Evolutionary conservation across 176 grass and related monocot species (phyloP).

Genomic region (Guadua angustifolia): DNA sequence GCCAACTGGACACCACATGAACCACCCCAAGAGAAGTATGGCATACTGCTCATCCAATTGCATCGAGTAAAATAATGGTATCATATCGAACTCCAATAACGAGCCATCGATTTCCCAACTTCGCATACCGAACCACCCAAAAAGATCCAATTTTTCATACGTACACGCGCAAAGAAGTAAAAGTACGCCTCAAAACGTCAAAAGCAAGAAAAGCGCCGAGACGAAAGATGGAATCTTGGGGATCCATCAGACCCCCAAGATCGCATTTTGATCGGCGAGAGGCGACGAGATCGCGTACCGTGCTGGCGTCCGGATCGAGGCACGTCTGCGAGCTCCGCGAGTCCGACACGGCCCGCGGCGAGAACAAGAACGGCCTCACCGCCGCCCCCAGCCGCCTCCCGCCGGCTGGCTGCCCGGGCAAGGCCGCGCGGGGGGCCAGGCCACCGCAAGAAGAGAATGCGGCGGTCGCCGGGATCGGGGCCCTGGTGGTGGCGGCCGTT

Average conservation of each 20-base stretch:
- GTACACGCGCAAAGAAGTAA: constrained; percentile 7
- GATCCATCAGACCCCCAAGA: neutral
- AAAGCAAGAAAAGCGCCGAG: no score
- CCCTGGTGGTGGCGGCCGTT: constrained; percentile 26
- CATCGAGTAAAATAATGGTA: neutral
- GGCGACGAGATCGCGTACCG: constrained; percentile 49
- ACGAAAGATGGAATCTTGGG: constrained; percentile 2
- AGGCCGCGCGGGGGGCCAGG: neutral
- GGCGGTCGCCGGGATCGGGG: constrained; percentile 28
- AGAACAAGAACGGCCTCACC: constrained; percentile 57
- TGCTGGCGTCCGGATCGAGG: constrained; percentile 94
- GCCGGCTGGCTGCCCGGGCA: constrained; percentile 19
- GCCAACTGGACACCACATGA: no score
- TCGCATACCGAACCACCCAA: neutral
- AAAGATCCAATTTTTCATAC: neutral
- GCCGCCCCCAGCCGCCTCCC: constrained; percentile 39
- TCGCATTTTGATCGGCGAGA: neutral
- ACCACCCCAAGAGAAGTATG: no score
- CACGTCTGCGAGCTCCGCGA: constrained; percentile 86
- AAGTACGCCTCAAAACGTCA: neutral
- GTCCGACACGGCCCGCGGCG: constrained; percentile 77
- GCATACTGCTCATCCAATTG: neutral
- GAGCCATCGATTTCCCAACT: constrained; percentile 8
- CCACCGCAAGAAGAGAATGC: constrained; percentile 28
- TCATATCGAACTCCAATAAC: constrained; percentile 11